phyloP scores from a whole-genome alignment of 352 stramenopile species.

The Phytophthora colocasiae region DNA sequence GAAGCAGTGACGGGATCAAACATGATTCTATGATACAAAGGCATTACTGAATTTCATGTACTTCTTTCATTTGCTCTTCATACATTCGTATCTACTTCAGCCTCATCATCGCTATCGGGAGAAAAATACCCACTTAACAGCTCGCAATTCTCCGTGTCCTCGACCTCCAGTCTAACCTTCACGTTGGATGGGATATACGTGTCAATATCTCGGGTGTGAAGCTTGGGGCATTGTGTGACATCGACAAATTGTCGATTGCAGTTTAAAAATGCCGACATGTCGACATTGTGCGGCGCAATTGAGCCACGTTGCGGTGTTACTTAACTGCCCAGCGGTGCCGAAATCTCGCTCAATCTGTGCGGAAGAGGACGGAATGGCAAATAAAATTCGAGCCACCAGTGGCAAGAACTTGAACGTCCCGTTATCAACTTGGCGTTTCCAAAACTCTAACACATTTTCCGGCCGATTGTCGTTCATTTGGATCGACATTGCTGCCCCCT shows the following conservation, averaged over 20 bases:
- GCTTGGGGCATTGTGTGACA: slow-evolving; percentile 10
- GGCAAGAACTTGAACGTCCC: not conserved
- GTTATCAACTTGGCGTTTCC: not conserved
- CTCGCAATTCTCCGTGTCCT: not conserved
- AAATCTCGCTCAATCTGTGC: slow-evolving; percentile 6
- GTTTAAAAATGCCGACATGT: slow-evolving; percentile 19
- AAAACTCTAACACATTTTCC: not conserved
- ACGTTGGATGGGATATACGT: slow-evolving; percentile 2
- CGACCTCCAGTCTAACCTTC: not conserved
- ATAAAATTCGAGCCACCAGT: slow-evolving; percentile 6
- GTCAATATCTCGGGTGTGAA: slow-evolving; percentile 2
- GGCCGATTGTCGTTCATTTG: not conserved
- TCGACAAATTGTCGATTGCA: slow-evolving; percentile 15
- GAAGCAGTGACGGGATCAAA: too few species aligned
- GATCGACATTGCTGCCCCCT: not conserved
- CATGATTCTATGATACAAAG: too few species aligned
- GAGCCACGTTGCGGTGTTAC: slow-evolving; percentile 6
- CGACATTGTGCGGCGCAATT: not conserved
- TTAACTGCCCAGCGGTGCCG: slow-evolving; percentile 1
- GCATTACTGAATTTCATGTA: too few species aligned
- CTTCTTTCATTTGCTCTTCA: too few species aligned
- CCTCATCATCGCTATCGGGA: not conserved
- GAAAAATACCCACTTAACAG: not conserved
- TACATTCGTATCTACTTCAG: too few species aligned
- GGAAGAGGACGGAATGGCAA: slow-evolving; percentile 11